Evolutionary conservation across 2,329 filamentous ascomycete species (phyloP), one percentile per base, ranked within the genome.

Genomic region (Metarhizium anisopliae): DNA sequence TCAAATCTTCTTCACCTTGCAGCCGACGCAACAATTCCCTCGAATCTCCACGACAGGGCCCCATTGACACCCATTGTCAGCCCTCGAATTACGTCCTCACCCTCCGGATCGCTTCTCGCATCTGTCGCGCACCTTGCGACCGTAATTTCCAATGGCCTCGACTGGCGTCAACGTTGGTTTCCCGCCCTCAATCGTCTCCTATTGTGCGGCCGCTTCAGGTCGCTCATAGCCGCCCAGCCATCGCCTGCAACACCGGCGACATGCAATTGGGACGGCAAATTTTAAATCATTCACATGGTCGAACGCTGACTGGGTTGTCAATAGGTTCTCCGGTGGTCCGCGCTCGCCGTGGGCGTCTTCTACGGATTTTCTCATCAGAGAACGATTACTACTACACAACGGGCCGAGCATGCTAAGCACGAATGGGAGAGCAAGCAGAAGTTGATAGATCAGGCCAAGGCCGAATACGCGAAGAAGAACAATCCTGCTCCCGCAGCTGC

Each of bases 281-380:
- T 20, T 45, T 8, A 32, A 10, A 35, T 16, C 11, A 13, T 4
- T 30, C 16, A 32, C 4, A 6, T 7, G 16, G 10, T 16, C 3
- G 13, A 29, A 55, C 45, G 59, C 64, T 70, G 67, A 70, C 67
- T 66, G 60, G 63, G 55, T 55, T 36, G 51, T 60, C 58, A 66
- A 53, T 74, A 99, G 94, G 93, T 99, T 74, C 84, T 97, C 74
- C 92, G 94, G 77, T 99, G 93, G 83, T 93, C 91, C 70, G 92
- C 92, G 71, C 89, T 99, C 64, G 89, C 86, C 69, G 80, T 90
- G 68, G 94, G 94, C 72, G 78, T 97, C 71, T 86, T 96, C 77
- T 99, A 99, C 80, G 94, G 94, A 73, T 85, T 96, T 79, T 89
- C 86, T 75, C 93, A 96, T 80, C 94, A 99, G 79, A 81, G 87